Evolutionary conservation across 495 filamentous ascomycete species (phyloP).

Genomic region (Antarctomyces pellizariae): DNA sequence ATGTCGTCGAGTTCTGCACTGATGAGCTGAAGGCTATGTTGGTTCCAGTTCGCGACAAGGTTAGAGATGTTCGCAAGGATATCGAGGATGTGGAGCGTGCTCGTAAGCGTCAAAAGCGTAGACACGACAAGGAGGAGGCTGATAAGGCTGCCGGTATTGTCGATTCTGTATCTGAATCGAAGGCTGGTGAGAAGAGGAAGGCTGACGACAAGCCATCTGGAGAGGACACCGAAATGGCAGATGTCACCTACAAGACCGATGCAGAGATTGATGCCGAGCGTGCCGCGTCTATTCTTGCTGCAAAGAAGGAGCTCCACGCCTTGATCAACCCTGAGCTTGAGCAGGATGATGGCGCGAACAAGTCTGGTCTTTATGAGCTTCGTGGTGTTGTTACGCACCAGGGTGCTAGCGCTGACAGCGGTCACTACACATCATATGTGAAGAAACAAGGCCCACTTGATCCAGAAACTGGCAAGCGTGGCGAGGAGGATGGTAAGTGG

Average conservation of each 20-base stretch:
- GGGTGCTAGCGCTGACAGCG: conserved; percentile 87
- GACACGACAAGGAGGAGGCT: conserved; percentile 34
- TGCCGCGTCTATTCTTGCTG: conserved; percentile 39
- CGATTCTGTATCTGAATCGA: conserved; percentile 10
- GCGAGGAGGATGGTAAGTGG: conserved; percentile 78
- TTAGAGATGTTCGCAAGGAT: conserved; percentile 86
- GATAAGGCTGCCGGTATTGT: conserved; percentile 17
- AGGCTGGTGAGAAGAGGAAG: conserved; percentile 18
- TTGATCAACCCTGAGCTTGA: conserved; percentile 47
- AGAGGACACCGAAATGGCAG: conserved; percentile 46
- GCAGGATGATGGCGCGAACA: conserved; percentile 63
- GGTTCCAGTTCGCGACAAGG: conserved; percentile 79
- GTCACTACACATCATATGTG: conserved; percentile 92
- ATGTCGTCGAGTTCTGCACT: conserved; percentile 86
- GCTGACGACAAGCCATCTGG: conserved; percentile 12
- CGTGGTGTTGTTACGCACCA: conserved; percentile 94
- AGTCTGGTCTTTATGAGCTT: conserved; percentile 83
- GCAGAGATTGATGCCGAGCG: conserved; percentile 76
- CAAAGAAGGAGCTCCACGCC: conserved; percentile 64
- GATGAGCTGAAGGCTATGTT: conserved; percentile 65
- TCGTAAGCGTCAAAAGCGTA: conserved; percentile 65
- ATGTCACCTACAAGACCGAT: conserved; percentile 70
- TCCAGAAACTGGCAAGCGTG: conserved; percentile 40
- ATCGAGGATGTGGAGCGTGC: conserved; percentile 75
- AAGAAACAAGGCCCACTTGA: conserved; percentile 62